These are phyloP conservation scores for Solanum sejunctum DNA, from an alignment of 257 asterid genomes.

Conservation along the genomic window DNA sequence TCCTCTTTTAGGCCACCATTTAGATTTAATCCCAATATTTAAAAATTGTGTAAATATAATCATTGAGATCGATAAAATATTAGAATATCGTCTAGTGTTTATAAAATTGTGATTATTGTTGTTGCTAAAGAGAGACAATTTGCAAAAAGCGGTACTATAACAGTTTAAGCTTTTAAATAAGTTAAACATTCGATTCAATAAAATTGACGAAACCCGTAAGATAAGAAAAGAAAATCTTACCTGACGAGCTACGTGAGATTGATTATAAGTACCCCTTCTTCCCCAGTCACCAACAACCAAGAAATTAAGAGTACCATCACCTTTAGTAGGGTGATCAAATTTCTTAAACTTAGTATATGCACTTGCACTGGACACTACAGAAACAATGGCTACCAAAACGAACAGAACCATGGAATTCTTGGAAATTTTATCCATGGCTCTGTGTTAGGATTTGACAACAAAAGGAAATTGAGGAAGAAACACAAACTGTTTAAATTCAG, in stretches of 20 bases:
- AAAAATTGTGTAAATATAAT: too few relatives aligned
- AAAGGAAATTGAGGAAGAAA: neutral
- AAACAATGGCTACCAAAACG: conserved; percentile 13
- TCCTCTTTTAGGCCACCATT: too few relatives aligned
- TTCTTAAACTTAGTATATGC: conserved; percentile 27
- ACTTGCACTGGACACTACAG: neutral
- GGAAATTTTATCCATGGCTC: conserved; percentile 30
- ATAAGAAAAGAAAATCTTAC: neutral
- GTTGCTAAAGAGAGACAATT: too few relatives aligned
- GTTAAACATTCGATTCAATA: neutral
- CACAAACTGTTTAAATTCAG: neutral
- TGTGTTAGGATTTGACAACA: neutral
- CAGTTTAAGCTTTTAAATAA: neutral
- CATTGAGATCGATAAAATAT: too few relatives aligned
- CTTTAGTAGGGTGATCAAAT: conserved; percentile 46
- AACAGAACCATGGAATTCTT: conserved; percentile 42
- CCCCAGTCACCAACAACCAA: conserved; percentile 98
- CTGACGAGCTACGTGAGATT: conserved; percentile 76
- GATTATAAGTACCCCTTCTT: conserved; percentile 66
- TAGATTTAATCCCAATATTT: too few relatives aligned
- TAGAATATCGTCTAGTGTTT: too few relatives aligned
- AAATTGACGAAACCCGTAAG: neutral
- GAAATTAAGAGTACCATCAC: conserved; percentile 48
- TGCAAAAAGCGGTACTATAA: neutral
- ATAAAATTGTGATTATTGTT: too few relatives aligned